Evolutionary conservation across 2,329 filamentous ascomycete genomes (phyloP).

Genomic region (Alternaria metachromatica): DNA sequence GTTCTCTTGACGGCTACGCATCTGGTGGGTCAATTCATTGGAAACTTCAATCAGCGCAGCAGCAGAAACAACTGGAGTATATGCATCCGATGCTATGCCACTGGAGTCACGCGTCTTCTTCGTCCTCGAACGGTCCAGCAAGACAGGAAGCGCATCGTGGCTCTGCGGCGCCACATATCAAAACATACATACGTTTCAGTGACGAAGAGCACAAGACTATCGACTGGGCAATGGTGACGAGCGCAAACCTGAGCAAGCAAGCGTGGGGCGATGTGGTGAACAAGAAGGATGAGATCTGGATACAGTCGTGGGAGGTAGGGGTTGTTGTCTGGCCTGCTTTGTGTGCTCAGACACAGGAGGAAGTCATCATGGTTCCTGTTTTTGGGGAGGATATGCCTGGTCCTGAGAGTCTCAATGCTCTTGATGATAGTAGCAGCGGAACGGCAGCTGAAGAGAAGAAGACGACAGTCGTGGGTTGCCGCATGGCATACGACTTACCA

Average conservation of each 20-base stretch:
- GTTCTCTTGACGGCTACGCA: conserved; percentile 76
- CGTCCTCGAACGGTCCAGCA: neutral
- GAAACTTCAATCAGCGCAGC: conserved; percentile 72
- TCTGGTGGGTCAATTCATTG: conserved; percentile 84
- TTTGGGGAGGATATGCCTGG: conserved; percentile 68
- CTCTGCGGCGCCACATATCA: conserved; percentile 83
- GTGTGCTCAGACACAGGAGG: conserved; percentile 39
- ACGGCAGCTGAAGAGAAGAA: neutral
- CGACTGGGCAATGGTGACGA: conserved; percentile 86
- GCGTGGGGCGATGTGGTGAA: conserved; percentile 78
- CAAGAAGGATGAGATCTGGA: conserved; percentile 65
- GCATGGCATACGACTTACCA: conserved; percentile 85
- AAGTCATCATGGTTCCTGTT: conserved; percentile 67
- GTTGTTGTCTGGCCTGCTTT: conserved; percentile 80
- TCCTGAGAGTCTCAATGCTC: conserved; percentile 23
- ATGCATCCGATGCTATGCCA: conserved; percentile 74
- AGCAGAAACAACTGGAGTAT: conserved; percentile 76
- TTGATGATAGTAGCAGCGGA: conserved; percentile 13
- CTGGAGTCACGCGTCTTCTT: conserved; percentile 63
- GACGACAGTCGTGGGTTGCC: conserved; percentile 65
- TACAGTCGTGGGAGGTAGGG: conserved; percentile 84
- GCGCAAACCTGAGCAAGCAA: conserved; percentile 90
- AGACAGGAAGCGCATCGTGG: conserved; percentile 36
- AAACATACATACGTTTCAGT: conserved; percentile 80
- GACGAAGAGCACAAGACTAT: conserved; percentile 57